phyloP scores from a whole-genome alignment of 2,329 filamentous ascomycete genomes.

The Colletotrichum sublineola region DNA sequence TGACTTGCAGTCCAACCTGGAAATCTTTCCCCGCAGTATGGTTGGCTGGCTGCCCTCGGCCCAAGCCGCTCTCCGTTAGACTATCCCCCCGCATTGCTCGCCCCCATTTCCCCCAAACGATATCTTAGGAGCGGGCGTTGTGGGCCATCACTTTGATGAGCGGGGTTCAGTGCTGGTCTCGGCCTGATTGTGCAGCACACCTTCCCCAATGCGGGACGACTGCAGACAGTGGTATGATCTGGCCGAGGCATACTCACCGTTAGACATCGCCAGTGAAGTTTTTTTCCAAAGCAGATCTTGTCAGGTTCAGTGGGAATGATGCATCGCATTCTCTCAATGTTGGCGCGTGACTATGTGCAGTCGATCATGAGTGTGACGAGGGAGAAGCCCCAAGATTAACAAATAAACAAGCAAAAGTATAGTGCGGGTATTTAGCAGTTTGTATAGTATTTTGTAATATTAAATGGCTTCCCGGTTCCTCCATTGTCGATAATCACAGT shows the following conservation, averaged over 20 bases:
- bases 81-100: conserved; percentile 7
- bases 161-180: neutral
- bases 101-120: neutral
- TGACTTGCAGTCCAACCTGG: neutral
- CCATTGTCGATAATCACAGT: too few species aligned
- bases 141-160: neutral
- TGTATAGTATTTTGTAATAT: too few species aligned
- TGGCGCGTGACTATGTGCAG: neutral
- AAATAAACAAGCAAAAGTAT: neutral
- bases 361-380: neutral
- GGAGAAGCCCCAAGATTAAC: neutral
- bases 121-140: conserved; percentile 6
- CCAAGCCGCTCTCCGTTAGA: conserved; percentile 21
- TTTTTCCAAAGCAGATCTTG: neutral
- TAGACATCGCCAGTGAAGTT: neutral
- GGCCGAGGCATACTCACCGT: neutral
- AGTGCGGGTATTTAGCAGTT: neutral
- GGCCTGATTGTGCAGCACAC: neutral
- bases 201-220: neutral
- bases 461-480: too few species aligned
- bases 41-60: neutral
- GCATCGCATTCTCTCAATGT: neutral
- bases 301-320: neutral
- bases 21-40: neutral
- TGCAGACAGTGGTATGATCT: neutral